Evolutionary conservation across 2,329 filamentous ascomycete species (phyloP).

Genomic region (Colletotrichum endophyticum): DNA sequence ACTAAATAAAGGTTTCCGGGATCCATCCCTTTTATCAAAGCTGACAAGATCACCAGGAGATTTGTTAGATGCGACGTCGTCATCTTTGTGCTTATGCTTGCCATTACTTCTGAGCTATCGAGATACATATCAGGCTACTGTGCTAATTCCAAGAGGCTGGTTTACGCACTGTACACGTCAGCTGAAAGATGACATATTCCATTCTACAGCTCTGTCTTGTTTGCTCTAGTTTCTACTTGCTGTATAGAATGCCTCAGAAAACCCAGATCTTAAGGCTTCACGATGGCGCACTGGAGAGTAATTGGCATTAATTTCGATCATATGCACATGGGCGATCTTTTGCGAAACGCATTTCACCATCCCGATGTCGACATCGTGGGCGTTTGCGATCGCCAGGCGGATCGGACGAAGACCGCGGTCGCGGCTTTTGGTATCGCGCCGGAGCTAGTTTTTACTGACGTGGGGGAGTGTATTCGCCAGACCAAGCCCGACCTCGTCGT

Average conservation of each 20-base stretch:
- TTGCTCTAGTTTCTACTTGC: background rate
- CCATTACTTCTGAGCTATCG: background rate
- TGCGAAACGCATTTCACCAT: background rate
- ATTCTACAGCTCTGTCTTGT: background rate
- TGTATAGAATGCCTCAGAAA: background rate
- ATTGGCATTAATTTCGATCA: background rate
- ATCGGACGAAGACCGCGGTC: background rate
- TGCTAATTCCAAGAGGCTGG: background rate
- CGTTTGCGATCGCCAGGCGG: background rate
- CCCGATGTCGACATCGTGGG: background rate
- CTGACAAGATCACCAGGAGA: background rate
- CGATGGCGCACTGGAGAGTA: background rate
- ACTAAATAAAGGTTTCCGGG: fast-evolving
- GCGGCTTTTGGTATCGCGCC: background rate
- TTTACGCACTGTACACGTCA: background rate
- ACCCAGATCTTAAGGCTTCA: fast-evolving
- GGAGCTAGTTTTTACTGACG: background rate
- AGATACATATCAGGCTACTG: background rate
- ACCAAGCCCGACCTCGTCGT: background rate
- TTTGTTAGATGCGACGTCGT: background rate
- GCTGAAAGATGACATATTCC: background rate
- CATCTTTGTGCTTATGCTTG: background rate
- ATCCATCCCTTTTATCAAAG: fast-evolving
- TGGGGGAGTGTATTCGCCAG: background rate
- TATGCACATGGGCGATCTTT: background rate